These are phyloP conservation scores for Neurospora crassa DNA, from an alignment of 2,329 filamentous ascomycete species.

Conservation along the genomic window DNA sequence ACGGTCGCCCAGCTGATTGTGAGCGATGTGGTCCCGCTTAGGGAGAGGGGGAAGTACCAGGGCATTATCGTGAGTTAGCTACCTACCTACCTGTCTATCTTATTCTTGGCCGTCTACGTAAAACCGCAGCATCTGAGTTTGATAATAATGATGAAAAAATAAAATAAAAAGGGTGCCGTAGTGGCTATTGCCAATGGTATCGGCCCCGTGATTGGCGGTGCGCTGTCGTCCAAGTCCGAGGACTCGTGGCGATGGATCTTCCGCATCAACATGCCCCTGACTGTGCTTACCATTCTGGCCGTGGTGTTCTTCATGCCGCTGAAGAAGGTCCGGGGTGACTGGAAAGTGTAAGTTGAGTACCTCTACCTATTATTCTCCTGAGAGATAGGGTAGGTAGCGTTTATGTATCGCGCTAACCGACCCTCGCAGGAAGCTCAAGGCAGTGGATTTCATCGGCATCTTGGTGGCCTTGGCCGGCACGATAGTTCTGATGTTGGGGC, in stretches of 20 bases:
- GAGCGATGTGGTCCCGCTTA: constrained; percentile 21
- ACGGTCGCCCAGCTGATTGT: constrained; percentile 23
- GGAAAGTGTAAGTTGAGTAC: constrained; percentile 29
- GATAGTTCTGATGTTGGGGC: constrained; percentile 35
- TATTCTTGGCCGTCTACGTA: background rate
- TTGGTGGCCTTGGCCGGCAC: constrained; percentile 36
- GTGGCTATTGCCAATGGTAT: constrained; percentile 45
- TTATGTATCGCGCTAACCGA: background rate
- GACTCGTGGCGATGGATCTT: constrained; percentile 46
- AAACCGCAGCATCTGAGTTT: background rate
- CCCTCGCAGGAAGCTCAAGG: constrained; percentile 32
- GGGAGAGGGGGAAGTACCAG: constrained; percentile 23
- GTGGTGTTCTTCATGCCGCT: constrained; percentile 48
- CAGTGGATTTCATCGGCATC: constrained; percentile 41
- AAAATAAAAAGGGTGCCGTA: constrained; percentile 31
- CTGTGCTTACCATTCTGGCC: constrained; percentile 33
- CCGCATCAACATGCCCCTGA: constrained; percentile 43
- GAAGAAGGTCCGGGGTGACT: constrained; percentile 42
- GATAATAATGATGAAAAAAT: constrained; percentile 5
- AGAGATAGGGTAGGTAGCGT: background rate
- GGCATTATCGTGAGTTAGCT: constrained; percentile 27
- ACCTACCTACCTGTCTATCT: background rate
- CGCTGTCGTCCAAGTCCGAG: constrained; percentile 33
- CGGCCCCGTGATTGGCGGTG: constrained; percentile 40
- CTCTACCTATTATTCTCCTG: background rate